These are phyloP conservation scores for Coprinopsis strossmayeri DNA, from an alignment of 768 basidiomycete genomes.

Conservation along the genomic window DNA sequence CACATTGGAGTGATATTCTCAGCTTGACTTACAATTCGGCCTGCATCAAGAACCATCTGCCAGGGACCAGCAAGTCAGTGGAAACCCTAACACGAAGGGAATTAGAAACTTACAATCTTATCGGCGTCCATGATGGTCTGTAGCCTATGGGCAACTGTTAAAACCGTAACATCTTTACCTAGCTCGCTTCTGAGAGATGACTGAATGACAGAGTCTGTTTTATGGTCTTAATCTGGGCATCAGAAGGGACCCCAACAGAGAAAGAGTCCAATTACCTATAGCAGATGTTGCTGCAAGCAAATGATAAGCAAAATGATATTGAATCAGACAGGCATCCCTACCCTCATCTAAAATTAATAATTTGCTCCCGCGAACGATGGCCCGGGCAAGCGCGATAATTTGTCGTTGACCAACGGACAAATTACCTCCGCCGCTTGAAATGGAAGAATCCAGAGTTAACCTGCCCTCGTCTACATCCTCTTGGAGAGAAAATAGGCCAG, in stretches of 20 bases:
- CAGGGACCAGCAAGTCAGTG: not conserved
- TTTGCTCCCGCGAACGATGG: constrained; percentile 44
- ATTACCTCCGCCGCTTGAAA: constrained; percentile 53
- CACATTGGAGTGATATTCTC: not conserved
- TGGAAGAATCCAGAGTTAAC: constrained; percentile 36
- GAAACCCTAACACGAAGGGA: not conserved
- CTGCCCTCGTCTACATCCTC: constrained; percentile 39
- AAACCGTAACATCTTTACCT: constrained; percentile 46
- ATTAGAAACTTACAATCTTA: constrained; percentile 28
- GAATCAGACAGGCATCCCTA: constrained; percentile 15
- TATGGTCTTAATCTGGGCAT: constrained; percentile 30
- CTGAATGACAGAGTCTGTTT: constrained; percentile 63
- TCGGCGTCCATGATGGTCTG: constrained; percentile 62
- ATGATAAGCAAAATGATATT: not conserved
- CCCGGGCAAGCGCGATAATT: constrained; percentile 54
- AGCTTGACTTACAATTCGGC: constrained; percentile 12
- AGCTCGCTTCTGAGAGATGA: constrained; percentile 61
- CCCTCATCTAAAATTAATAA: constrained; percentile 59
- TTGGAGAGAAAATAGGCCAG: constrained; percentile 29
- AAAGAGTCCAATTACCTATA: constrained; percentile 24
- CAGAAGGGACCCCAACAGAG: not conserved
- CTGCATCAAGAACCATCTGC: constrained; percentile 16
- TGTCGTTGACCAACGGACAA: constrained; percentile 71
- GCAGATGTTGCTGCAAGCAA: constrained; percentile 31
- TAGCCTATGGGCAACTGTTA: constrained; percentile 63